phyloP scores from a whole-genome alignment of 2,329 filamentous ascomycete genomes.

The Sporothrix phasma region DNA sequence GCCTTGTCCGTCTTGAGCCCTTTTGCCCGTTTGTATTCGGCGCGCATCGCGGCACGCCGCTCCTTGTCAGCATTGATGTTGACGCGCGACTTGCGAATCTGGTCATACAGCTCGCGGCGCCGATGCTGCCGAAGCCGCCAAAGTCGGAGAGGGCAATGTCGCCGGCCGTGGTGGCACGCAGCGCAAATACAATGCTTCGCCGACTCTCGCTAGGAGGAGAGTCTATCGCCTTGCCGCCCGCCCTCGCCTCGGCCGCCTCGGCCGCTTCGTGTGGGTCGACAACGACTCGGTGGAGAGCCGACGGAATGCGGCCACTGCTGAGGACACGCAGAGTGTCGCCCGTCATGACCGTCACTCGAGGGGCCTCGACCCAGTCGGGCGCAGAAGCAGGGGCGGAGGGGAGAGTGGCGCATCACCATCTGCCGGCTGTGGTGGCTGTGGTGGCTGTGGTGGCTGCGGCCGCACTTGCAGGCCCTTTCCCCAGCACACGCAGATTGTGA shows the following conservation, averaged over 20 bases:
- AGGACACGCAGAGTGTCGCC: conserved; percentile 19
- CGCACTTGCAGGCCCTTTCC: conserved; percentile 20
- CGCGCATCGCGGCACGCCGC: conserved; percentile 14
- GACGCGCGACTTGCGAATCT: conserved; percentile 17
- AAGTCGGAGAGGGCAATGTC: conserved; percentile 16
- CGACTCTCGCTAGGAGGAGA: conserved; percentile 1
- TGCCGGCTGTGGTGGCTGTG: background rate
- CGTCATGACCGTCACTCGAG: conserved; percentile 18
- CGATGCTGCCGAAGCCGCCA: conserved; percentile 14
- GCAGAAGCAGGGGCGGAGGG: background rate
- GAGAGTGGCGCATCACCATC: background rate
- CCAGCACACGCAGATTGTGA: conserved; percentile 20
- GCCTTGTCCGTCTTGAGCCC: background rate
- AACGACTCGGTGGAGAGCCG: conserved; percentile 19
- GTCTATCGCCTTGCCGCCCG: background rate
- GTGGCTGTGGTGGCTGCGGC: background rate
- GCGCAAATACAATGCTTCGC: conserved; percentile 21
- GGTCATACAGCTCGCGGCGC: conserved; percentile 15
- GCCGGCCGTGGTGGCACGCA: conserved; percentile 17
- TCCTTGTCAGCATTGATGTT: conserved; percentile 19
- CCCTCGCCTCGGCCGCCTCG: background rate
- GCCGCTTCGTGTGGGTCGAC: conserved; percentile 8
- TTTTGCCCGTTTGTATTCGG: background rate
- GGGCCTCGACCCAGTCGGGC: conserved; percentile 17
- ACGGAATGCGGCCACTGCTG: conserved; percentile 15